Percentiles rank a stretch among this genome's conserved stretches.
Conservation (phyloP, 257 asterid species). For the Forsythia suspensa region DNA sequence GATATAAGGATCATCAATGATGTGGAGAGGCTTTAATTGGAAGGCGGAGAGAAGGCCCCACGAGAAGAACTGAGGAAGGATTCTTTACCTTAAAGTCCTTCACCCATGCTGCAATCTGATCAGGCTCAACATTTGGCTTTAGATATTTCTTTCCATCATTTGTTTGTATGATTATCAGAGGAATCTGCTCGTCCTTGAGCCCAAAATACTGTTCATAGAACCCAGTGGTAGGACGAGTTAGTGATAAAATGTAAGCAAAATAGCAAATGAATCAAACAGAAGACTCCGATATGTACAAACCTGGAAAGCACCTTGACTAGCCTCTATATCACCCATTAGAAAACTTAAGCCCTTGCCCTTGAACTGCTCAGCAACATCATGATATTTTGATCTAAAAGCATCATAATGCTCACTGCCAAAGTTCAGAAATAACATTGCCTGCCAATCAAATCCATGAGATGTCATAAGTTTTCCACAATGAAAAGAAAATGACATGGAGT, state of each 20-base stretch:
- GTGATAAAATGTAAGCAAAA: slow-evolving; percentile 6
- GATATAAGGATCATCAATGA: slow-evolving; percentile 7
- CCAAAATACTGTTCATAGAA: slow-evolving; percentile 71
- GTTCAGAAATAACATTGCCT: slow-evolving; percentile 84
- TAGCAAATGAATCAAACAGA: slow-evolving; percentile 12
- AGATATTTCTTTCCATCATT: slow-evolving; percentile 68
- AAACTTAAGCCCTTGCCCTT: slow-evolving; percentile 69
- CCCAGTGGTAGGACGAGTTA: slow-evolving; percentile 19
- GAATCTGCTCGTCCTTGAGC: slow-evolving; percentile 77
- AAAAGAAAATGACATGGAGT: background rate
- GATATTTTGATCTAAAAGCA: slow-evolving; percentile 69
- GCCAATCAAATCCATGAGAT: slow-evolving; percentile 31
- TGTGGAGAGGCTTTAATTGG: slow-evolving; percentile 8
- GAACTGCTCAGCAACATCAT: slow-evolving; percentile 65
- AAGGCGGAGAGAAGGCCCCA: slow-evolving; percentile 9
- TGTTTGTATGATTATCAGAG: slow-evolving; percentile 74
- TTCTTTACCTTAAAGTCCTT: slow-evolving; percentile 70
- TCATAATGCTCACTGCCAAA: slow-evolving; percentile 58
- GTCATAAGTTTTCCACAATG: background rate
- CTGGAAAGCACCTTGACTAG: slow-evolving; percentile 94
- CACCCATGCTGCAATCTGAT: slow-evolving; percentile 73
- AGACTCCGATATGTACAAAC: slow-evolving; percentile 37
- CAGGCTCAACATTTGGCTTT: slow-evolving; percentile 73
- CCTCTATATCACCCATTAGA: slow-evolving; percentile 79
- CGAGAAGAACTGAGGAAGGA: slow-evolving; percentile 7